These are phyloP conservation scores for Ophiognomonia clavigignenti-juglandacearum DNA, from an alignment of 2,329 filamentous ascomycete genomes.

Conservation along the genomic window DNA sequence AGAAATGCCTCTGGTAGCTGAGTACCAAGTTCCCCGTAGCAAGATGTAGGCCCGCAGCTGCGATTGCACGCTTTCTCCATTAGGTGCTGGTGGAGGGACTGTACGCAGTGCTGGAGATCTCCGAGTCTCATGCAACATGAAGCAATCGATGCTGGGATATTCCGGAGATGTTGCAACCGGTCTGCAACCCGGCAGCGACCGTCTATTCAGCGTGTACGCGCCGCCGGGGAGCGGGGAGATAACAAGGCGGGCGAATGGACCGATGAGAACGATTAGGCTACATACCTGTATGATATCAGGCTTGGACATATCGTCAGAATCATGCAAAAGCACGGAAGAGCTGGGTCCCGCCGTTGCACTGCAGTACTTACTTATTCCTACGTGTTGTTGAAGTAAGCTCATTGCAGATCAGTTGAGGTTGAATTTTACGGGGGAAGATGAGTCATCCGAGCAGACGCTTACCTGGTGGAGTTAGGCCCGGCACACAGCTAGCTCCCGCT, in stretches of 20 bases:
- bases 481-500: no score
- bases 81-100: no score
- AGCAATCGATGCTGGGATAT: slow-evolving; percentile 8
- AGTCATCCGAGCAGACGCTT: no score
- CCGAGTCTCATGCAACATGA: slow-evolving; percentile 8
- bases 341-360: slow-evolving; percentile 10
- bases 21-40: background rate
- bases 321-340: slow-evolving; percentile 2
- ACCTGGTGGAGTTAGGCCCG: no score
- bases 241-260: background rate
- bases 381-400: no score
- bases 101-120: no score
- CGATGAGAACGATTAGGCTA: background rate
- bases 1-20: background rate
- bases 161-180: background rate
- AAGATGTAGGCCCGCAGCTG: background rate
- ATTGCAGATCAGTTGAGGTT: slow-evolving; percentile 4
- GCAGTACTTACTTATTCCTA: no score
- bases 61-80: no score
- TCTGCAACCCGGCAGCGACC: background rate
- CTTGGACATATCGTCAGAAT: background rate
- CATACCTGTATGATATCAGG: background rate
- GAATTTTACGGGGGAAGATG: no score
- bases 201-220: no score
- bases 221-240: background rate